These are phyloP conservation scores for Zygoascus bituminiphila DNA, from an alignment of 805 yeast genomes.

Conservation along the genomic window DNA sequence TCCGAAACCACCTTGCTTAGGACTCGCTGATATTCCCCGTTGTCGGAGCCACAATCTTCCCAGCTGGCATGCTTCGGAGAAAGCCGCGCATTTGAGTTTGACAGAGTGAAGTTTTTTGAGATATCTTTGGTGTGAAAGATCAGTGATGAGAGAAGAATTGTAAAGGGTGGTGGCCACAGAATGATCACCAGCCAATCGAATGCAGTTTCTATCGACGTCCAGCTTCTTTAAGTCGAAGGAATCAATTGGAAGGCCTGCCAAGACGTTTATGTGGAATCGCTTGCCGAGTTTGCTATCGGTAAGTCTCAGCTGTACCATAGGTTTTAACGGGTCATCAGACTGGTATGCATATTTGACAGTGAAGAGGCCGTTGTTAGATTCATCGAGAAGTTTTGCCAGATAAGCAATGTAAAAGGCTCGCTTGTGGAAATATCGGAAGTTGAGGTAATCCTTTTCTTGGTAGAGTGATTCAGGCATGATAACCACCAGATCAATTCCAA, in stretches of 20 bases:
- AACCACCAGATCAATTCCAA: constrained; percentile 68
- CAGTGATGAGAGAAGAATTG: constrained; percentile 70
- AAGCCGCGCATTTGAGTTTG: constrained; percentile 68
- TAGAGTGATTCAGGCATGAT: constrained; percentile 73
- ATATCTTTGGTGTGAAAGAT: constrained; percentile 59
- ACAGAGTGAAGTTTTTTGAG: constrained; percentile 68
- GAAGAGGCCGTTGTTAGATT: constrained; percentile 13
- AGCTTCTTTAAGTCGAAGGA: constrained; percentile 69
- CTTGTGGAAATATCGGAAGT: constrained; percentile 84
- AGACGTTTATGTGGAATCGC: constrained; percentile 63
- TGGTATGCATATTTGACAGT: constrained; percentile 54
- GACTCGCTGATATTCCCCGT: constrained; percentile 62
- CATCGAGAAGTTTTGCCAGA: constrained; percentile 41
- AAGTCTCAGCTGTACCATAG: constrained; percentile 54
- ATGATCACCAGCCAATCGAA: constrained; percentile 42
- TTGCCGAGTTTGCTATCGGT: constrained; percentile 32
- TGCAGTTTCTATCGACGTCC: constrained; percentile 71
- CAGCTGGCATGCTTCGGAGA: constrained; percentile 76
- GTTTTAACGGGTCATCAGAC: constrained; percentile 71
- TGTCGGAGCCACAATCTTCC: constrained; percentile 89
- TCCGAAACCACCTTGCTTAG: constrained; percentile 69
- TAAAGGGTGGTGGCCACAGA: constrained; percentile 74
- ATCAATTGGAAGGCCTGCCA: constrained; percentile 65
- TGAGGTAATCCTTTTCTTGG: constrained; percentile 81
- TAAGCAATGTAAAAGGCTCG: constrained; percentile 81